Conservation (phyloP, 1,284 basidiomycete species). For the Rugosomyces carneus region DNA sequence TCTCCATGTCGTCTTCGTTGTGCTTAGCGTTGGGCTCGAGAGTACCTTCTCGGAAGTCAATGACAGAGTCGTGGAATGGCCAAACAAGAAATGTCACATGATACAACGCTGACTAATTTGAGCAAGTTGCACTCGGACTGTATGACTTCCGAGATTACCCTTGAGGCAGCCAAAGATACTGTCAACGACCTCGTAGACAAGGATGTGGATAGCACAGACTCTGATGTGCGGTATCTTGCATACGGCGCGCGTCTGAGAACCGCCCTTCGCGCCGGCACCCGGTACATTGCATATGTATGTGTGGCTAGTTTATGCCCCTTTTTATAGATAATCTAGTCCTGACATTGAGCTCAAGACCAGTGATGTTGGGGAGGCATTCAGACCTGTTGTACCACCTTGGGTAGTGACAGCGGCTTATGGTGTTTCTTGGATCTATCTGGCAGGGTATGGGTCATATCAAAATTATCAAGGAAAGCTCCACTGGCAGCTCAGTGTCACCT, state of each 20-base stretch:
- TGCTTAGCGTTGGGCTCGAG: constrained; percentile 17
- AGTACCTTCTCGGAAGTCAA: constrained; percentile 12
- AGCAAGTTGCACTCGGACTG: too few relatives aligned
- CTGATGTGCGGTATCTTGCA: constrained; percentile 62
- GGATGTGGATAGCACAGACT: constrained; percentile 58
- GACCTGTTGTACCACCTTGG: constrained; percentile 77
- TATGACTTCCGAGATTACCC: constrained; percentile 28
- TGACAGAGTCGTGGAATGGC: constrained; percentile 10
- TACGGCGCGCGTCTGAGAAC: constrained; percentile 79
- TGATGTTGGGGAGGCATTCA: constrained; percentile 90
- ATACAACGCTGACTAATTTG: not conserved
- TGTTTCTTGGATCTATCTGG: constrained; percentile 79
- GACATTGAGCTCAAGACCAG: constrained; percentile 49
- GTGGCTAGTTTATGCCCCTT: too few relatives aligned
- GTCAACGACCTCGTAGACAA: constrained; percentile 55
- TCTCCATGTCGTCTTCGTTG: constrained; percentile 28
- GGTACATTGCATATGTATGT: constrained; percentile 81
- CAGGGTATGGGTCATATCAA: constrained; percentile 36
- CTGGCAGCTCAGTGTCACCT: constrained; percentile 5
- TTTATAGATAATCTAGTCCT: constrained; percentile 1
- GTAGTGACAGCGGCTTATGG: constrained; percentile 83
- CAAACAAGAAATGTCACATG: not conserved
- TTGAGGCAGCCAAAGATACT: constrained; percentile 39
- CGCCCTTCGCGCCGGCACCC: constrained; percentile 64
- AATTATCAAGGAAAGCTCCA: not conserved